A percentile compares a stretch with the other conserved stretches of the same genome.
Conservation (phyloP, 1,284 basidiomycete genomes). For the Sphagnurus paluster region DNA sequence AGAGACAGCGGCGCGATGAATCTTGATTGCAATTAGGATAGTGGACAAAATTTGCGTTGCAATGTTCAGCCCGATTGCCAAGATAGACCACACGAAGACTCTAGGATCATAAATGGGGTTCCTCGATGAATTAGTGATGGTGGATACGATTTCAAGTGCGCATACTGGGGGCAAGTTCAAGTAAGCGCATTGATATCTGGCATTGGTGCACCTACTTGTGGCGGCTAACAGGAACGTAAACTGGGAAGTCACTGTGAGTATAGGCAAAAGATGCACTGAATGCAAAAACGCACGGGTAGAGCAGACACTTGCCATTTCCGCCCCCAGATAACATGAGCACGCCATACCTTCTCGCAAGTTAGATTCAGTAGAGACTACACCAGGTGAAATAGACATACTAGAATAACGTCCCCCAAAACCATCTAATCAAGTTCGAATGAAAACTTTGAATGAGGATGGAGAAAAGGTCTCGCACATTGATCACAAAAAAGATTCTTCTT, state of each 20-base stretch:
- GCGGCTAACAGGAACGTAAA: slow-evolving; percentile 22
- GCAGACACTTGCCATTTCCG: slow-evolving; percentile 19
- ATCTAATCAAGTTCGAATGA: slow-evolving; percentile 17
- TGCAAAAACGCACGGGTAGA: slow-evolving; percentile 19
- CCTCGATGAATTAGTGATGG: slow-evolving; percentile 19
- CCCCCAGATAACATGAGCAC: slow-evolving; percentile 26
- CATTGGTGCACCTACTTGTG: slow-evolving; percentile 13
- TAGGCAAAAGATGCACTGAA: too few relatives aligned
- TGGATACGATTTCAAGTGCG: slow-evolving; percentile 24
- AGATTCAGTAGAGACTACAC: too few relatives aligned
- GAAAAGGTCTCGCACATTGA: slow-evolving; percentile 20
- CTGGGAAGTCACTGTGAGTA: too few relatives aligned
- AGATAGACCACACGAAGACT: slow-evolving; percentile 25
- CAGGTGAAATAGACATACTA: slow-evolving; percentile 17
- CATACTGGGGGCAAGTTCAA: slow-evolving; percentile 14
- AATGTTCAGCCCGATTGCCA: slow-evolving; percentile 26
- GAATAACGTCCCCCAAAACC: slow-evolving; percentile 23
- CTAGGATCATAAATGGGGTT: slow-evolving; percentile 22
- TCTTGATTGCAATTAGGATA: slow-evolving; percentile 21
- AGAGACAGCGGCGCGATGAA: slow-evolving; percentile 19
- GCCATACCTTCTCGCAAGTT: slow-evolving; percentile 21
- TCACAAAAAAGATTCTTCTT: slow-evolving; percentile 25
- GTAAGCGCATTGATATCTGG: neutral
- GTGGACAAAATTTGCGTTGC: slow-evolving; percentile 26
- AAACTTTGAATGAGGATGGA: neutral